Conservation (phyloP, 805 yeast genomes). For the Starmerella davenportii region DNA sequence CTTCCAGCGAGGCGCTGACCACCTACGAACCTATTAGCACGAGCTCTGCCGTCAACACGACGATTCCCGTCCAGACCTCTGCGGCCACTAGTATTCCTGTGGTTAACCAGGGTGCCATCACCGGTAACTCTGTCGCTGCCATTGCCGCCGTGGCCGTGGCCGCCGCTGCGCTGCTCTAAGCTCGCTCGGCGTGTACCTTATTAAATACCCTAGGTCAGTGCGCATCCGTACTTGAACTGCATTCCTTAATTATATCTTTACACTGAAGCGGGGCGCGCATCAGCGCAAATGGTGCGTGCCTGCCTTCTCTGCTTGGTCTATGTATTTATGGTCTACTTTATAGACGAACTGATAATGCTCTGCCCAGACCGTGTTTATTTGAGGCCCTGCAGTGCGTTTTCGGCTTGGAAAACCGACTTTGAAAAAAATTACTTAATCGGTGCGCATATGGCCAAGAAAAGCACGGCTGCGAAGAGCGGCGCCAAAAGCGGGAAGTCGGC, state of each 20-base stretch:
- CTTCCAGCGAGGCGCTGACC: constrained; percentile 2
- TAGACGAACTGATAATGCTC: too few relatives aligned
- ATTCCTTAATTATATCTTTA: too few relatives aligned
- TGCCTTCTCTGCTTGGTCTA: too few relatives aligned
- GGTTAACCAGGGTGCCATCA: neutral
- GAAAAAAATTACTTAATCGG: neutral
- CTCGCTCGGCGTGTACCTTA: too few relatives aligned
- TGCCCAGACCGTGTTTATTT: too few relatives aligned
- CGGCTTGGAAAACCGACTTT: too few relatives aligned
- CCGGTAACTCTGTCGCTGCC: neutral
- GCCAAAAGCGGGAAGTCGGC: constrained; percentile 2
- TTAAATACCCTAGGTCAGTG: neutral
- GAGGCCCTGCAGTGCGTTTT: too few relatives aligned
- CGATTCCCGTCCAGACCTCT: neutral
- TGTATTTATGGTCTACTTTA: too few relatives aligned
- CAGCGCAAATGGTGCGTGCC: too few relatives aligned
- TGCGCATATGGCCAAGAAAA: constrained; percentile 1
- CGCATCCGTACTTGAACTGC: too few relatives aligned
- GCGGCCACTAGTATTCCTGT: neutral
- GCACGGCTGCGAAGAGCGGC: neutral
- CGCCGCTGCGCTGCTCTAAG: constrained; percentile 12
- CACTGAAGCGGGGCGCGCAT: too few relatives aligned
- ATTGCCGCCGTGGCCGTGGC: constrained; percentile 11
- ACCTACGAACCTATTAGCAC: constrained; percentile 5
- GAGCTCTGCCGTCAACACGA: constrained; percentile 3